Evolutionary conservation across 306 rosid species (phyloP), one percentile per base, ranked within the genome.

Genomic region (Dryas alaskensis): DNA sequence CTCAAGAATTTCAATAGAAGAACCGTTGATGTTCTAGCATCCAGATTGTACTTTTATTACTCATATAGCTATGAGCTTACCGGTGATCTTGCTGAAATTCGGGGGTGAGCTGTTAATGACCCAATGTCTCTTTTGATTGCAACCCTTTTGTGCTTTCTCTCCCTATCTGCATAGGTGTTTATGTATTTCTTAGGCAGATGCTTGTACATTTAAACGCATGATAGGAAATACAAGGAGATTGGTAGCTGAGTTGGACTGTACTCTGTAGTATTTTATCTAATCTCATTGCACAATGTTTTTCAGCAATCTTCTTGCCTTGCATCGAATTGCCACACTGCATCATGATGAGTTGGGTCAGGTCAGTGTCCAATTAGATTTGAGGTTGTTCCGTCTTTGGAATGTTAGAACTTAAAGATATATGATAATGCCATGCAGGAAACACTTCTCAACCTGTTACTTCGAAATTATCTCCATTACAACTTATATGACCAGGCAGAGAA

Each of bases 281-380:
- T 61, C 17, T 61, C 45, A 37, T 61, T 61, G 66, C 27, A 17
- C 17, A 31, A 39, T 65, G 27, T 43, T 65, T 65, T 44, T 45
- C 88, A 88, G 92, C 40, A 81, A 83, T 72, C 89, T 88, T 60
- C 92, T 88, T 77, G 83, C 88, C 2, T 78, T 88, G 82, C 92
- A 88, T 51, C 82, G 88, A 45, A 79, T 83, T 79, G 92, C 92
- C 61, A 88, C 89, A 7, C 77, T 88, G 57, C 88, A 86, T 52
- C 92, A 69, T 71, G 89, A 88, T 57, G 89, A 88, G 86, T 72
- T 85, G 89, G 89, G 92, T 65, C 92, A 88, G 92, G 92, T 88
- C 61, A 76, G 86, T 77, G 19, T 83, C 71, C 75, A 60, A 49
- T 43, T 45, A 25, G 13, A 71, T 13, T 22, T 5, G 16, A 65